Evolutionary conservation across 2,329 filamentous ascomycete species (phyloP).

Genomic region (Diaporthe sp.): DNA sequence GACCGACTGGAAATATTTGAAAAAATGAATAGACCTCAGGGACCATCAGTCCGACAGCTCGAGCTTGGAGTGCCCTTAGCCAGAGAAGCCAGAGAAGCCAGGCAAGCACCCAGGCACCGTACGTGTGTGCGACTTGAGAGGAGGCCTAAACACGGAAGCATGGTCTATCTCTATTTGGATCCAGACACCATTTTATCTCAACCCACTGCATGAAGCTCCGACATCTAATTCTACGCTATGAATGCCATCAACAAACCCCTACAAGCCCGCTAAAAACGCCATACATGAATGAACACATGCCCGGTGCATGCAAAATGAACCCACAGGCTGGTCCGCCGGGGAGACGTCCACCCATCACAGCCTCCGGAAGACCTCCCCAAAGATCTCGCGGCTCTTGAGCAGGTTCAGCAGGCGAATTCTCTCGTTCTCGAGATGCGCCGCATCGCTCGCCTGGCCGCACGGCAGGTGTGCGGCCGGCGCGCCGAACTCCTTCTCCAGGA

Average conservation of each 20-base stretch:
- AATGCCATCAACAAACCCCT: not conserved
- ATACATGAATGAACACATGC: not conserved
- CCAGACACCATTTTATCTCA: not conserved
- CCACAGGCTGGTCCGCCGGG: too few species aligned
- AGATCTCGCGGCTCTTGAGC: conserved; percentile 92
- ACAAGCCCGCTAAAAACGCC: not conserved
- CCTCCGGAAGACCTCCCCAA: conserved; percentile 84
- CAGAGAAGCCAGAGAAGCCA: too few species aligned
- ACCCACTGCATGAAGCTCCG: not conserved
- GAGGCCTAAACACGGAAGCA: not conserved
- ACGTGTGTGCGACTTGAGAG: not conserved
- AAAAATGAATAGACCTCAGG: not conserved
- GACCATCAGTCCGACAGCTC: not conserved
- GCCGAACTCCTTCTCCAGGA: conserved; percentile 92
- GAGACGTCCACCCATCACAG: conserved; percentile 55
- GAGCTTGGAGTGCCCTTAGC: not conserved
- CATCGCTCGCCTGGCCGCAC: conserved; percentile 94
- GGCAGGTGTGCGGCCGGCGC: conserved; percentile 94
- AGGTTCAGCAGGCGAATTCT: conserved; percentile 89
- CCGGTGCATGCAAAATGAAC: too few species aligned
- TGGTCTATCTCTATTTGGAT: not conserved
- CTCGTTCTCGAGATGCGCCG: conserved; percentile 95
- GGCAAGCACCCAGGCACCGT: too few species aligned
- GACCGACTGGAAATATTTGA: too few species aligned
- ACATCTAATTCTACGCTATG: not conserved